Conservation (phyloP, 495 filamentous ascomycete genomes). For the Daldinia concentrica region DNA sequence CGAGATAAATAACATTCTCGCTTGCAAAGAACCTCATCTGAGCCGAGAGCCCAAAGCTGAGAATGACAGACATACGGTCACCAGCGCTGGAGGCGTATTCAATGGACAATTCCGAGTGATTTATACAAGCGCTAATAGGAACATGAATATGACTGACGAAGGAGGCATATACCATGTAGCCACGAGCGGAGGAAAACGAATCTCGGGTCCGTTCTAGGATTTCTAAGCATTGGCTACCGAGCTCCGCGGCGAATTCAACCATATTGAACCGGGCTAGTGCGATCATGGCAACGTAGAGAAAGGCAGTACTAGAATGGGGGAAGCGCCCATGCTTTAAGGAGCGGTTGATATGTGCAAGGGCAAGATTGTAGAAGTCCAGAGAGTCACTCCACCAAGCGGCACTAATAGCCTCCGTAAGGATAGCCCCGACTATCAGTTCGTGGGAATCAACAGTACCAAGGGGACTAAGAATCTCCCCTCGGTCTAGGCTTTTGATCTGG, state of each 20-base stretch:
- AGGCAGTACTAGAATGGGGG: constrained; percentile 78
- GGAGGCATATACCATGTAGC: constrained; percentile 74
- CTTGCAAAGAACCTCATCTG: constrained; percentile 76
- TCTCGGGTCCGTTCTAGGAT: constrained; percentile 74
- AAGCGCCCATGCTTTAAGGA: constrained; percentile 72
- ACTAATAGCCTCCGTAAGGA: constrained; percentile 78
- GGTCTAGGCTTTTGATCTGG: constrained; percentile 67
- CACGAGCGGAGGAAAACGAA: constrained; percentile 73
- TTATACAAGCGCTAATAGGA: constrained; percentile 67
- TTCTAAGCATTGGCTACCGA: constrained; percentile 70
- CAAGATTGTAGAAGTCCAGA: constrained; percentile 78
- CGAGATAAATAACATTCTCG: constrained; percentile 78
- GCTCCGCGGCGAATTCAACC: constrained; percentile 69
- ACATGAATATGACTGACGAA: constrained; percentile 78
- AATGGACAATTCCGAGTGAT: constrained; percentile 71
- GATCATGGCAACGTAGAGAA: constrained; percentile 78
- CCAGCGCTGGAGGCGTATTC: constrained; percentile 76
- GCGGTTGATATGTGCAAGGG: constrained; percentile 74
- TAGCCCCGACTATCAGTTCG: constrained; percentile 72
- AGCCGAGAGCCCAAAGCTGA: constrained; percentile 76
- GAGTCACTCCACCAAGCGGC: constrained; percentile 86
- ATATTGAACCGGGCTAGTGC: constrained; percentile 77
- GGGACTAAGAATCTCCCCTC: constrained; percentile 62
- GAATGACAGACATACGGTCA: constrained; percentile 77
- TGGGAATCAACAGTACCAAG: constrained; percentile 61